These are phyloP conservation scores for Apiospora aurea DNA, from an alignment of 2,329 filamentous ascomycete species.

Conservation along the genomic window DNA sequence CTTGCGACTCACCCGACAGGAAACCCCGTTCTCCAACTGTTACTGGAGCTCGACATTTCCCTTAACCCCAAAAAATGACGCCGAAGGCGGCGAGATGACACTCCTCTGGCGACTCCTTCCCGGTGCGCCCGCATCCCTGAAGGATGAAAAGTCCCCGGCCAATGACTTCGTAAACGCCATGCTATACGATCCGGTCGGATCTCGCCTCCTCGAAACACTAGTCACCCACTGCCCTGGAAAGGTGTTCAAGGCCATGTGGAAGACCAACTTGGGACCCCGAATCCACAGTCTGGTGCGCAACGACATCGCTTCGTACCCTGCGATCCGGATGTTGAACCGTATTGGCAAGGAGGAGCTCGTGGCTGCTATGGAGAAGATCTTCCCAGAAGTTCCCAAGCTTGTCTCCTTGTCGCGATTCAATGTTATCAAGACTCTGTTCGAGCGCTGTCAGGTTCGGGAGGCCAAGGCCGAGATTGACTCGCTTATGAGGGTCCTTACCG, in stretches of 20 bases:
- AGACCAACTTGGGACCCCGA: constrained; percentile 78
- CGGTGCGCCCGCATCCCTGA: constrained; percentile 73
- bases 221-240: constrained; percentile 83
- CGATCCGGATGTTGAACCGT: constrained; percentile 81
- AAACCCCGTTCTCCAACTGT: constrained; percentile 89
- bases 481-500: constrained; percentile 55
- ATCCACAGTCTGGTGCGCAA: constrained; percentile 86
- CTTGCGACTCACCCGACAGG: constrained; percentile 89
- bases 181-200: constrained; percentile 89
- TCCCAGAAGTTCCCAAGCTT: constrained; percentile 75
- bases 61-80: constrained; percentile 71
- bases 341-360: constrained; percentile 86
- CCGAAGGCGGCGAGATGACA: constrained; percentile 47
- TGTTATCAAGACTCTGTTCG: constrained; percentile 82
- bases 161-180: constrained; percentile 82
- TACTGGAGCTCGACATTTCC: constrained; percentile 85
- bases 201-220: constrained; percentile 86
- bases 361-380: constrained; percentile 73
- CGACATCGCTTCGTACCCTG: constrained; percentile 88
- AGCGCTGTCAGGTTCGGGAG: constrained; percentile 77
- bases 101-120: constrained; percentile 82
- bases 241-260: constrained; percentile 87
- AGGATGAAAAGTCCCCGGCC: constrained; percentile 75
- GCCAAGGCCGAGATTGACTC: constrained; percentile 58
- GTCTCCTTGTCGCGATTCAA: constrained; percentile 79